Base-by-base conservation (phyloP, 805 yeast species). In the Kockiozyma suomiensis region DNA sequence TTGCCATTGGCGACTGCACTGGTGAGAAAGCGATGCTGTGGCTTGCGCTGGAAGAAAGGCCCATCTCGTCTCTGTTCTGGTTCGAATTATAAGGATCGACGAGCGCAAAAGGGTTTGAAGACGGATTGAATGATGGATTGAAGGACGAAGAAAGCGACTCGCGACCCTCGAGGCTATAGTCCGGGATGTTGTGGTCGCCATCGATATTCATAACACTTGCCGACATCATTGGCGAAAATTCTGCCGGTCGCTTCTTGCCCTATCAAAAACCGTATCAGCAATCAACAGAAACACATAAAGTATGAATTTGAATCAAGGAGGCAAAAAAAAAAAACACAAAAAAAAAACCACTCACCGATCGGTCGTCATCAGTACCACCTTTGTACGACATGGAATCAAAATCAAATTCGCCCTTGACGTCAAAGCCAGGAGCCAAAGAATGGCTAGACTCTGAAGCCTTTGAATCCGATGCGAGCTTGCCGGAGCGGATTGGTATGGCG, bases 21-120 rank as follows among this genome's bases (percentile, higher is more conserved):
- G 66, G 69, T 1, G 68, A 64, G 50, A 67, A 59, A 17, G 58
- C 67, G 25, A 58, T 17, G 48, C 41, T 15, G 33, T 52, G 61
- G 21, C 37, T 43, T 26, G 60, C 58, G 33, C 50, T 40, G 6
- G 65, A 52, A 8, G 58, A 56, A n/a, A 64, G 64, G 3, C 58
- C 67, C 17, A 64, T 76, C 5, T 81, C 82, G 54, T 81, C 85
- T 19, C 43, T 51, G 33, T 19, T 23, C 42, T 23, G 21, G 21
- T 43, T n/a, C n/a, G 52, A 15, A 17, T n/a, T 25, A 42, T 35
- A 61, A 19, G 50, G 21, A 32, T 56, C 64, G 41, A 42, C 50
- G 15, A 61, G 47, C 8, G 59, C 50, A 26, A 61, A 61, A 7
- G 59, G 59, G 37, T 53, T 57, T 21, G 30, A 26, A n/a, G 55